Percentiles rank a stretch among this genome's conserved stretches.
Evolutionary conservation across 805 yeast species (phyloP).

Genomic region (Lachancea mirantina): DNA sequence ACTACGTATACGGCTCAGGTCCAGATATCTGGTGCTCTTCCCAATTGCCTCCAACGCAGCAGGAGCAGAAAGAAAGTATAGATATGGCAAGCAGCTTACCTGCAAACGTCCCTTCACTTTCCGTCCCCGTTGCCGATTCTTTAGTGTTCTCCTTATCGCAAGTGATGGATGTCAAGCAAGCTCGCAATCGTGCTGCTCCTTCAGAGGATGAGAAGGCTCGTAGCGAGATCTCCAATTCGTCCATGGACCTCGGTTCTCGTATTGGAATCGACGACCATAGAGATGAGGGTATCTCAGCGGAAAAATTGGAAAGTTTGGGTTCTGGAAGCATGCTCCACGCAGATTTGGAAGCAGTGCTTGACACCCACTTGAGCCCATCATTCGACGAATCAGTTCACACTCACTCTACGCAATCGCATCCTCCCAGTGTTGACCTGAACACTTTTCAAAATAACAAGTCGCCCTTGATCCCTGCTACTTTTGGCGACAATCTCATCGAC

Average conservation of each 20-base stretch:
- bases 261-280: constrained; percentile 2
- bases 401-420: constrained; percentile 2
- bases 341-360: too few relatives aligned
- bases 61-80: background rate
- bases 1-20: constrained; percentile 21
- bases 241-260: constrained; percentile 4
- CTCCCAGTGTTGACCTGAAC: constrained; percentile 1
- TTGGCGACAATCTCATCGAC: constrained; percentile 17
- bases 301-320: too few relatives aligned
- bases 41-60: constrained; percentile 7
- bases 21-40: constrained; percentile 10
- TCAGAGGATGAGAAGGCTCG: too few relatives aligned
- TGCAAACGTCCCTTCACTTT: too few relatives aligned
- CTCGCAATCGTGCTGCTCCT: too few relatives aligned
- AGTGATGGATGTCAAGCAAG: background rate
- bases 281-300: too few relatives aligned
- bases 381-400: background rate
- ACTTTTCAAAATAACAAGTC: too few relatives aligned
- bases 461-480: too few relatives aligned
- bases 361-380: too few relatives aligned
- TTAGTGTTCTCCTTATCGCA: constrained; percentile 5
- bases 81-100: background rate
- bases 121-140: background rate
- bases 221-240: constrained; percentile 6
- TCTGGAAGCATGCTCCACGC: too few relatives aligned